Evolutionary conservation across 495 filamentous ascomycete genomes (phyloP).

Genomic region (Penicillium arizonense): DNA sequence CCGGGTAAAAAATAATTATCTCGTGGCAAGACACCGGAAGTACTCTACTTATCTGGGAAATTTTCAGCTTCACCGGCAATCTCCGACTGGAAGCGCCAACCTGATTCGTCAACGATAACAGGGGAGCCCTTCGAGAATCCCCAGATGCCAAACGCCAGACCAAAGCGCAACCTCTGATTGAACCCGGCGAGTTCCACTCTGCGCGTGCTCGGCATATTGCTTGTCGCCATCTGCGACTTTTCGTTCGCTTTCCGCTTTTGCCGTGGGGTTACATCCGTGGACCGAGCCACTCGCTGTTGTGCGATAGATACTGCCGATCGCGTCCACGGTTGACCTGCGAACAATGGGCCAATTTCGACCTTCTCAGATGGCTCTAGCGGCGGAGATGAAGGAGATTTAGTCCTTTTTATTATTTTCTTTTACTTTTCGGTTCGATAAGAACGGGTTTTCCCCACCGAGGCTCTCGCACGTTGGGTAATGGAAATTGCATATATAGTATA

Average conservation of each 20-base stretch:
- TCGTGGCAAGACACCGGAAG: conserved; percentile 2
- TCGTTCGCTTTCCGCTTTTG: conserved; percentile 16
- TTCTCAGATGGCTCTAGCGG: conserved; percentile 9
- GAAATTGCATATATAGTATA: conserved; percentile 26
- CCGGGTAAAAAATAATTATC: conserved; percentile 2
- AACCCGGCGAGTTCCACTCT: not conserved
- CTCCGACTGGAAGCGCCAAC: conserved; percentile 3
- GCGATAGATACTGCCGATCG: conserved; percentile 19
- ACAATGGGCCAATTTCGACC: conserved; percentile 8
- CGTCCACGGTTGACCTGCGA: conserved; percentile 20
- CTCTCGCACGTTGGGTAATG: conserved; percentile 17
- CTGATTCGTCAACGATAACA: conserved; percentile 14
- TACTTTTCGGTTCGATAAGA: conserved; percentile 10
- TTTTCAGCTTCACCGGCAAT: conserved; percentile 13
- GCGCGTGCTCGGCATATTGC: conserved; percentile 4
- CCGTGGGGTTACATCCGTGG: conserved; percentile 36
- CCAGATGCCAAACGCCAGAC: conserved; percentile 1
- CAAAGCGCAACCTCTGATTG: conserved; percentile 6
- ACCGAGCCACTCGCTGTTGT: conserved; percentile 8
- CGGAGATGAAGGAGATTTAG: not conserved
- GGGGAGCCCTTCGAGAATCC: conserved; percentile 14
- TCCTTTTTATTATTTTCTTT: conserved; percentile 10
- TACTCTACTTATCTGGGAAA: conserved; percentile 2
- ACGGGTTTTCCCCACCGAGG: conserved; percentile 8
- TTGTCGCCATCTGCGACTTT: conserved; percentile 19